Percentiles rank a stretch among this genome's conserved stretches.
phyloP scores from a whole-genome alignment of 208 protist genomes.

The Trypanosoma avium region DNA sequence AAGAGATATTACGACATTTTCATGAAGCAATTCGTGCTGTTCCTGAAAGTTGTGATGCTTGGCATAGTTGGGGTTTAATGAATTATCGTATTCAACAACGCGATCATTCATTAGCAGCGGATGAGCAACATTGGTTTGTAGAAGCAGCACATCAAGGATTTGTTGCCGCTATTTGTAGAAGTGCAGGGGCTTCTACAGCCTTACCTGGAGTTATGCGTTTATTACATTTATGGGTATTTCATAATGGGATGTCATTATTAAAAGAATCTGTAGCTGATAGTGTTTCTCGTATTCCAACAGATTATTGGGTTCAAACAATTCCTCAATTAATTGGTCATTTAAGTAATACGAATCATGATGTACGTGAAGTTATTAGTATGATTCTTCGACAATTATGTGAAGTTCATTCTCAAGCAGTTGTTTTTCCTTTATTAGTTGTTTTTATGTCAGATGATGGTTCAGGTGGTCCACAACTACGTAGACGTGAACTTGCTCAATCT shows the following conservation, averaged over 20 bases:
- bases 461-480: constrained; percentile 29
- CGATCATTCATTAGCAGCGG: constrained; percentile 65
- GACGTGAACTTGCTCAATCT: constrained; percentile 66
- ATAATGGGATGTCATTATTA: constrained; percentile 83
- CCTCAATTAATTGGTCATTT: constrained; percentile 99
- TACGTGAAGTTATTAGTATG: constrained; percentile 94
- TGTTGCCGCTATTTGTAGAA: constrained; percentile 95
- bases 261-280: constrained; percentile 92
- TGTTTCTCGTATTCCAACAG: constrained; percentile 94
- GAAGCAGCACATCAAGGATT: constrained; percentile 95
- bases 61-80: constrained; percentile 97
- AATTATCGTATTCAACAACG: constrained; percentile 96
- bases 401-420: constrained; percentile 98
- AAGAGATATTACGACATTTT: constrained; percentile 77
- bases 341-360: constrained; percentile 82
- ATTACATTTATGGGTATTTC: constrained; percentile 98
- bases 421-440: constrained; percentile 99
- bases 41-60: constrained; percentile 91
- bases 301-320: constrained; percentile 99
- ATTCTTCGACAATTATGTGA: constrained; percentile 95
- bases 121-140: constrained; percentile 81
- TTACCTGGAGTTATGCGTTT: constrained; percentile 98
- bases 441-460: constrained; percentile 73
- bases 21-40: constrained; percentile 82
- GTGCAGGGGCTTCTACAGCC: constrained; percentile 65